These are phyloP conservation scores for Phytophthora cajani DNA, from an alignment of 352 stramenopile genomes.

Conservation along the genomic window DNA sequence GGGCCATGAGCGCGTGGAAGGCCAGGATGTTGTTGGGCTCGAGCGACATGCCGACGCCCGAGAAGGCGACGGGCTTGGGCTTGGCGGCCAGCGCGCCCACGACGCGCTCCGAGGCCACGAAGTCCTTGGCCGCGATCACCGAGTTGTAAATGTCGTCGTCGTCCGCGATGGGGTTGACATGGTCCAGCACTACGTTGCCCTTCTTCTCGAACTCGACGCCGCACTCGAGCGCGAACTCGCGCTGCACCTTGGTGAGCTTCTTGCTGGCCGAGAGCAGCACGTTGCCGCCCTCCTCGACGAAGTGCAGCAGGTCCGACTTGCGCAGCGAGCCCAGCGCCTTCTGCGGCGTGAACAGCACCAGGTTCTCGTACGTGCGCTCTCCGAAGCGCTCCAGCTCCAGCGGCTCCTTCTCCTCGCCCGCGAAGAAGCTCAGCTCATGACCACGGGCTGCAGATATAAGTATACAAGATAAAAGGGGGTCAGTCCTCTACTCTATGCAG, in stretches of 20 bases:
- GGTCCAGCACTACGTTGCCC: constrained; percentile 87
- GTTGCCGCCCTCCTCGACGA: constrained; percentile 89
- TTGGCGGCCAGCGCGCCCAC: constrained; percentile 57
- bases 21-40: constrained; percentile 85
- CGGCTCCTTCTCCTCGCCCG: constrained; percentile 49
- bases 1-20: constrained; percentile 82
- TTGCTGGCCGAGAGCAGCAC: constrained; percentile 76
- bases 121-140: constrained; percentile 70
- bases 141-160: constrained; percentile 80
- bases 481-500: neutral
- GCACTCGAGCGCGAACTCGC: constrained; percentile 87
- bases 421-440: constrained; percentile 70
- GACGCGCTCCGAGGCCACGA: constrained; percentile 71
- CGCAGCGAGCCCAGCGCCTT: constrained; percentile 75
- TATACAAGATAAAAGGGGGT: constrained; percentile 7
- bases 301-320: constrained; percentile 79
- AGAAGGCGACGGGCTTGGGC: constrained; percentile 80
- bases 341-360: constrained; percentile 89
- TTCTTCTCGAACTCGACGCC: constrained; percentile 92
- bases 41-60: constrained; percentile 83
- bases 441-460: constrained; percentile 46
- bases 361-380: constrained; percentile 89
- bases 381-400: constrained; percentile 84
- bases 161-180: constrained; percentile 73
- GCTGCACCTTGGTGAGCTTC: constrained; percentile 82